Conservation (phyloP, 2,329 filamentous ascomycete genomes). For the Metarhizium humberi region DNA sequence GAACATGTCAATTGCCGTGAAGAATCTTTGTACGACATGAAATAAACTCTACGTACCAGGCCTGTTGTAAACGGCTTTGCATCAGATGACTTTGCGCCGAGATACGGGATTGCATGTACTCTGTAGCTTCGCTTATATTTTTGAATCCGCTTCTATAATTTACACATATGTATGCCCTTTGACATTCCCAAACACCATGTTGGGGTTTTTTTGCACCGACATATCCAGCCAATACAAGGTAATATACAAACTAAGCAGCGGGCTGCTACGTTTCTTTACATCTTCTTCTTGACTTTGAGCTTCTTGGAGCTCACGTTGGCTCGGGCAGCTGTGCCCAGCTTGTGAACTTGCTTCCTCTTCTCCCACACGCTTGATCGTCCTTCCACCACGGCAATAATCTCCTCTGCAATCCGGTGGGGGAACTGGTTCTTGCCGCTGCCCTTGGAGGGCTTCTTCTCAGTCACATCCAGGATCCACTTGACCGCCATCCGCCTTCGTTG, state of each 20-base stretch:
- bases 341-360: constrained; percentile 67
- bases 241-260: not conserved
- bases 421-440: constrained; percentile 66
- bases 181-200: not conserved
- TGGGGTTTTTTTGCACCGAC: no score
- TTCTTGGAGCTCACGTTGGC: constrained; percentile 53
- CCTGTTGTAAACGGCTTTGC: no score
- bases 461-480: constrained; percentile 81
- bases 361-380: constrained; percentile 81
- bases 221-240: not conserved
- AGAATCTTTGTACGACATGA: no score
- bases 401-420: constrained; percentile 70
- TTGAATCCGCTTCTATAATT: not conserved
- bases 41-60: no score
- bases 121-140: not conserved
- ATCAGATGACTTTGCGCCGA: no score
- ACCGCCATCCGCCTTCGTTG: constrained; percentile 74
- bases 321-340: constrained; percentile 66
- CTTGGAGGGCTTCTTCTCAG: constrained; percentile 64
- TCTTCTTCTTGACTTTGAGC: constrained; percentile 26
- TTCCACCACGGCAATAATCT: constrained; percentile 81
- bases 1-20: no score
- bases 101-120: not conserved
- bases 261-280: constrained; percentile 8
- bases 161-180: not conserved